A percentile compares a stretch with the other conserved stretches of the same genome.
phyloP scores from a whole-genome alignment of 495 filamentous ascomycete species.

The Sordaria brevicollis region DNA sequence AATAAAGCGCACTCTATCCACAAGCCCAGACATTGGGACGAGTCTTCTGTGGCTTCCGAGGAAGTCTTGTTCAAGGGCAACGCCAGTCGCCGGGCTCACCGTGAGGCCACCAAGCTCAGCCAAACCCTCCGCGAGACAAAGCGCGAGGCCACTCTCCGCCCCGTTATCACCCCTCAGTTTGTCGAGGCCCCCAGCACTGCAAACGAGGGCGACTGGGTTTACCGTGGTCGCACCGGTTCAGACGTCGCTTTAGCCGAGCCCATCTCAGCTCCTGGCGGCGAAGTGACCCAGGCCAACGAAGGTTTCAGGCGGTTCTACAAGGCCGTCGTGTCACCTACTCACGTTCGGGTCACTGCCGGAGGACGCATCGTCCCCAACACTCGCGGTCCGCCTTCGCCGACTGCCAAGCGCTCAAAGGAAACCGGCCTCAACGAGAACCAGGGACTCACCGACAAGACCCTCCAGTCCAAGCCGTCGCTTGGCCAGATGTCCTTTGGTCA shows the following conservation, averaged over 20 bases:
- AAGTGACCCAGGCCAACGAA: slow-evolving; percentile 36
- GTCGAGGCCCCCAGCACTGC: slow-evolving; percentile 1
- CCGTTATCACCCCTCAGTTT: neutral
- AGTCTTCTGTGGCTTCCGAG: slow-evolving; percentile 17
- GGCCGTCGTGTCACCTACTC: slow-evolving; percentile 43
- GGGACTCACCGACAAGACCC: slow-evolving; percentile 4
- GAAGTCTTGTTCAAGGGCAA: slow-evolving; percentile 22
- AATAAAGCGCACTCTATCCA: slow-evolving; percentile 4
- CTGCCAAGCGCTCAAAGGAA: slow-evolving; percentile 31
- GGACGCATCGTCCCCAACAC: slow-evolving; percentile 48
- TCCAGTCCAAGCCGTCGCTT: slow-evolving; percentile 7
- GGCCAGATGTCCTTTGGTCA: slow-evolving; percentile 6
- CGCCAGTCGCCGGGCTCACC: slow-evolving; percentile 11
- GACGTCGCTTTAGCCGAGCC: slow-evolving; percentile 28
- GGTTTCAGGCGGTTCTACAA: slow-evolving; percentile 48
- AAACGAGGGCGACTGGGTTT: slow-evolving; percentile 26
- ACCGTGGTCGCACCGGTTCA: slow-evolving; percentile 28
- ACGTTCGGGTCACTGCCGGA: slow-evolving; percentile 46
- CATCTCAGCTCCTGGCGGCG: slow-evolving; percentile 33
- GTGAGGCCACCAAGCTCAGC: neutral
- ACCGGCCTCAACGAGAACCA: slow-evolving; percentile 10
- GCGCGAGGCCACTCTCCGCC: neutral
- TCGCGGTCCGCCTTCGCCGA: slow-evolving; percentile 34
- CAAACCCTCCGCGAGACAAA: neutral
- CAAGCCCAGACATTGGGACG: slow-evolving; percentile 16